phyloP scores from a whole-genome alignment of 495 filamentous ascomycete species.

The Daldinia childiae region DNA sequence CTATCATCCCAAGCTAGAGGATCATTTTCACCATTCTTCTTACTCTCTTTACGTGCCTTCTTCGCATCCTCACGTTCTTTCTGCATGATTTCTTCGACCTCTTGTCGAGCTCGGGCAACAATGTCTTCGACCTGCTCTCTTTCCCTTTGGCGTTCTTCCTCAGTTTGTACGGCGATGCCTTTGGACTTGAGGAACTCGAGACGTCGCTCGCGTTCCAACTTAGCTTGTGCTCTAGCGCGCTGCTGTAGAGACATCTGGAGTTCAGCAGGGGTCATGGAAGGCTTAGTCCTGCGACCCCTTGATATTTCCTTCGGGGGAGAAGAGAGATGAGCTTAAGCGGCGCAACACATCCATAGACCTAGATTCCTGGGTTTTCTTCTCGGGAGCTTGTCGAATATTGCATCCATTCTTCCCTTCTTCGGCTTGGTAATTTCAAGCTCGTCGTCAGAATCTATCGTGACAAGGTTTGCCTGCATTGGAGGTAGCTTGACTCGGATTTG shows the following conservation, averaged over 20 bases:
- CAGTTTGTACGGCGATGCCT: slow-evolving; percentile 84
- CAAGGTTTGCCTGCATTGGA: slow-evolving; percentile 41
- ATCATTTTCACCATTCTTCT: slow-evolving; percentile 58
- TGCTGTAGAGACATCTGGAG: slow-evolving; percentile 72
- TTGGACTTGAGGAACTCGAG: slow-evolving; percentile 78
- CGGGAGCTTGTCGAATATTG: slow-evolving; percentile 77
- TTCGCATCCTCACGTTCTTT: slow-evolving; percentile 76
- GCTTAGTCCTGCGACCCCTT: slow-evolving; percentile 46
- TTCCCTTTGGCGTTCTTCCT: slow-evolving; percentile 83
- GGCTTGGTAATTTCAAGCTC: slow-evolving; percentile 50
- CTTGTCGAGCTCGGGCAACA: slow-evolving; percentile 80
- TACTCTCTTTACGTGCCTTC: slow-evolving; percentile 63
- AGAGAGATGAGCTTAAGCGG: slow-evolving; percentile 76
- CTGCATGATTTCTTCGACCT: slow-evolving; percentile 81
- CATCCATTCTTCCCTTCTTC: slow-evolving; percentile 55
- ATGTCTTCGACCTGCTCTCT: slow-evolving; percentile 84
- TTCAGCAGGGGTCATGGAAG: slow-evolving; percentile 72
- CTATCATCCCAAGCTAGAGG: slow-evolving; percentile 69
- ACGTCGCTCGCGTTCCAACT: slow-evolving; percentile 77
- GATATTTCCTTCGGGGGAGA: slow-evolving; percentile 64
- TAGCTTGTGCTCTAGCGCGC: slow-evolving; percentile 82
- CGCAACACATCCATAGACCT: slow-evolving; percentile 73
- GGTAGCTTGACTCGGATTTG: slow-evolving; percentile 57
- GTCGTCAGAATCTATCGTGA: slow-evolving; percentile 48
- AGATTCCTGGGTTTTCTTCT: slow-evolving; percentile 66